Evolutionary conservation across 2,329 filamentous ascomycete genomes (phyloP).

Genomic region (Xylariaceae sp.): DNA sequence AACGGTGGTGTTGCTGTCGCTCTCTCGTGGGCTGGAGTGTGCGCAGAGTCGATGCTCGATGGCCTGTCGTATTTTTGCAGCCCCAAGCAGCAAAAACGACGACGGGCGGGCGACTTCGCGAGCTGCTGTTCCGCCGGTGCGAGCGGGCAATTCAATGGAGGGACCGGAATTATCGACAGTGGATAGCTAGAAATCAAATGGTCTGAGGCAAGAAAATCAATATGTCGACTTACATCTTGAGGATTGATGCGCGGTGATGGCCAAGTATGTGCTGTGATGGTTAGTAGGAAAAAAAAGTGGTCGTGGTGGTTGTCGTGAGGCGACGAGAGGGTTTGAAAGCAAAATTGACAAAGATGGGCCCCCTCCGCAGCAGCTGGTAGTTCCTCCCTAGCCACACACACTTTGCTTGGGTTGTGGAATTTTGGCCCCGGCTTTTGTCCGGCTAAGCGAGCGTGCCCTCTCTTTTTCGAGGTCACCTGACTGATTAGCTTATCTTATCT

Average conservation of each 20-base stretch:
- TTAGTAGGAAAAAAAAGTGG: slow-evolving; percentile 26
- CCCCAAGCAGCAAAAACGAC: background rate
- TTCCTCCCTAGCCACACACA: slow-evolving; percentile 6
- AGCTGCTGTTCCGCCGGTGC: background rate
- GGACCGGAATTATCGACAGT: background rate
- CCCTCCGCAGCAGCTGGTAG: slow-evolving; percentile 4
- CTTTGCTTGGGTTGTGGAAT: slow-evolving; percentile 20
- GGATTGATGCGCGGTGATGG: slow-evolving; percentile 27
- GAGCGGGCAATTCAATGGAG: background rate
- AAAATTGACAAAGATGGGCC: slow-evolving; percentile 20
- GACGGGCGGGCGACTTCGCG: background rate
- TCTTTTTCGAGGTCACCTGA: slow-evolving; percentile 24
- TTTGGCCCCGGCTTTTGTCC: slow-evolving; percentile 24
- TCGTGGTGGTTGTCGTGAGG: slow-evolving; percentile 18
- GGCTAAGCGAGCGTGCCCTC: slow-evolving; percentile 31
- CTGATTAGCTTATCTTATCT: background rate
- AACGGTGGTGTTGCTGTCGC: background rate
- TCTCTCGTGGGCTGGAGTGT: background rate
- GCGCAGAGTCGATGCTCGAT: slow-evolving; percentile 9
- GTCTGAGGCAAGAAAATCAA: background rate
- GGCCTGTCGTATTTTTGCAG: background rate
- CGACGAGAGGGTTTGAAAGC: slow-evolving; percentile 23
- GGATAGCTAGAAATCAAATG: background rate
- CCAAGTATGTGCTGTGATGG: slow-evolving; percentile 27
- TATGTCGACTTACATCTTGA: slow-evolving; percentile 32